phyloP scores from a whole-genome alignment of 176 grass and related monocot species.

The Tillandsia leiboldiana region DNA sequence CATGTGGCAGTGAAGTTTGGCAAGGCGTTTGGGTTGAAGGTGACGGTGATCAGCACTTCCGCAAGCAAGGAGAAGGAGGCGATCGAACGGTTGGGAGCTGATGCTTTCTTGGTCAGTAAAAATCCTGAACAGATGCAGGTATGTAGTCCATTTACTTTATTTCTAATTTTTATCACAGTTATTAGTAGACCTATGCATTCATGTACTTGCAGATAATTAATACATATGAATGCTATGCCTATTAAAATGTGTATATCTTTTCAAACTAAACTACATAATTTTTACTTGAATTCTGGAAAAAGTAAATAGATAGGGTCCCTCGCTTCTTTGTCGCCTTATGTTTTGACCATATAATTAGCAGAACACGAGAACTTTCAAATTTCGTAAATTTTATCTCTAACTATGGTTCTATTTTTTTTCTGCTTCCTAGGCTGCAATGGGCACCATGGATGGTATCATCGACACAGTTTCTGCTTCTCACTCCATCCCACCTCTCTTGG shows the following conservation, averaged over 20 bases:
- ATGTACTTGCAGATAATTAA: no score
- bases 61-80: conserved; percentile 40
- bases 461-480: conserved; percentile 32
- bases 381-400: neutral
- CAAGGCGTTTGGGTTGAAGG: conserved; percentile 47
- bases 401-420: neutral
- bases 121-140: conserved; percentile 41
- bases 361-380: no score
- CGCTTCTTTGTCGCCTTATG: no score
- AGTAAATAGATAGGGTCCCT: no score
- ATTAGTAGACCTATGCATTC: neutral
- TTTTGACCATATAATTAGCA: no score
- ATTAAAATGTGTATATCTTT: no score
- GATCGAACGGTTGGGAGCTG: conserved; percentile 34
- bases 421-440: conserved; percentile 19
- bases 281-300: no score
- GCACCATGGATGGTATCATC: conserved; percentile 55
- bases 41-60: conserved; percentile 52
- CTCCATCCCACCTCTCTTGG: conserved; percentile 20
- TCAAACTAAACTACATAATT: no score
- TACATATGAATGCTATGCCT: no score
- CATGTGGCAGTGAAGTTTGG: conserved; percentile 64
- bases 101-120: conserved; percentile 38
- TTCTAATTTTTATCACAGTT: no score
- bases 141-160: neutral